A percentile compares a stretch with the other conserved stretches of the same genome.
Evolutionary conservation across 2,329 filamentous ascomycete genomes (phyloP).

Genomic region (Stromatinia cepivora): DNA sequence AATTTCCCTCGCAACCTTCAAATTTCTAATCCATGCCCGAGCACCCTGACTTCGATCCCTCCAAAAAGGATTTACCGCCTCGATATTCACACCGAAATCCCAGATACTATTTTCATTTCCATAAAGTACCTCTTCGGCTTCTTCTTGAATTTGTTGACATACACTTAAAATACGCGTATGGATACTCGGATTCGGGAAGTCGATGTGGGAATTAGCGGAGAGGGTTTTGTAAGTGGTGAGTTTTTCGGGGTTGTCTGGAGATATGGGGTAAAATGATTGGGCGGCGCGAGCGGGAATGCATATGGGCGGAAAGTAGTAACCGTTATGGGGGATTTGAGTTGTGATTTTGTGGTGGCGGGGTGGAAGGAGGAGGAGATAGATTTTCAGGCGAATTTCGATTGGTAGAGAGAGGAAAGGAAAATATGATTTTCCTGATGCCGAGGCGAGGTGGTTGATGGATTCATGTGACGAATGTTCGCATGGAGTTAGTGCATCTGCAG

Average conservation of each 20-base stretch:
- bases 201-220: constrained; percentile 28
- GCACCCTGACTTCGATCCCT: constrained; percentile 30
- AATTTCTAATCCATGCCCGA: constrained; percentile 27
- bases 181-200: constrained; percentile 27
- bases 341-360: constrained; percentile 35
- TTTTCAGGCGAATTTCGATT: constrained; percentile 37
- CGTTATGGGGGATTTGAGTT: constrained; percentile 36
- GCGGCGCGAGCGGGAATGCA: constrained; percentile 25
- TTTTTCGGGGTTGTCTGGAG: constrained; percentile 21
- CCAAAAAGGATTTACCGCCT: constrained; percentile 33
- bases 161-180: constrained; percentile 29
- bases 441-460: not conserved
- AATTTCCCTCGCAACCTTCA: constrained; percentile 34
- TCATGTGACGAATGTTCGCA: constrained; percentile 13
- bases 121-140: constrained; percentile 36
- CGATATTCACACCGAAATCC: constrained; percentile 35
- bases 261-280: constrained; percentile 33
- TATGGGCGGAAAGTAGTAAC: constrained; percentile 33
- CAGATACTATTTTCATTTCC: constrained; percentile 27
- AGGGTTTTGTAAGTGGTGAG: constrained; percentile 37
- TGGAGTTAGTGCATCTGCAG: not conserved
- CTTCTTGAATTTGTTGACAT: constrained; percentile 28
- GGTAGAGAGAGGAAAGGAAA: constrained; percentile 37
- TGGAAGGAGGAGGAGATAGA: constrained; percentile 36
- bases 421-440: not conserved